Evolutionary conservation across 768 basidiomycete genomes (phyloP), one percentile per base, ranked within the genome.

Genomic region (Rhodotorula kratochvilovae): DNA sequence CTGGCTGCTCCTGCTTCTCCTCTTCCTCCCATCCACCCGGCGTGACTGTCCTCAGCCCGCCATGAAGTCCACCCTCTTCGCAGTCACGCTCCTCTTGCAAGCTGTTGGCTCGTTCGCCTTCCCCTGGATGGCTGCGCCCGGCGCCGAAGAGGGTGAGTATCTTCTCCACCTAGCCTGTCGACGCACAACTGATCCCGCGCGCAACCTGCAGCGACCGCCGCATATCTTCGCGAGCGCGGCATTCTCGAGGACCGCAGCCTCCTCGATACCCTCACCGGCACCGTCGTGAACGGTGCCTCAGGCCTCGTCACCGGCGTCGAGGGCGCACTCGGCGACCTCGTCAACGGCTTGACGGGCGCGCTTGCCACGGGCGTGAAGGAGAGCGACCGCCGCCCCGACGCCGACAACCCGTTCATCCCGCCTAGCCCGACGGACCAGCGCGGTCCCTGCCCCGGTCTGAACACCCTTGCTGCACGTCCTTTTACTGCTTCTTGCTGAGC

Each of bases 91-190:
- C 5, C 43, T 60, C 29, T 12, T 29, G 5, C 42, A 46, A 29
- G 3, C 29, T 12, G 15, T 43, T 29, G 35, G 35, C 6, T 39
- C 39, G 25, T 19, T 29, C 29, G 59, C 59, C 43, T 60, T 43
- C 59, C 59, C 59, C 15, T 60, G 59, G 59, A 60, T 60, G 59
- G 59, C 59, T 5, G 59, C 42, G 0, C 29, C 59, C 5, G 43
- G 43, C 7, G 59, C 59, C 19, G 59, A 46, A 7, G 29, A 43
- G 13, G 43, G 29, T n/a, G 17, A n/a, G 59, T 46, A n/a, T 2
- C 16, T 4, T 17, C 27, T 1, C 39, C 15, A 5, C 2, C n/a
- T 15, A 5, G 42, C 1, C 3, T 2, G 23, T 27, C 15, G 39
- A 43, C 21, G 7, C 17, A 42, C 36, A 8, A 43, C 12, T 8